Percentiles rank a stretch among this genome's conserved stretches.
phyloP scores from a whole-genome alignment of 1,284 basidiomycete species.

The Fistulina hepatica region DNA sequence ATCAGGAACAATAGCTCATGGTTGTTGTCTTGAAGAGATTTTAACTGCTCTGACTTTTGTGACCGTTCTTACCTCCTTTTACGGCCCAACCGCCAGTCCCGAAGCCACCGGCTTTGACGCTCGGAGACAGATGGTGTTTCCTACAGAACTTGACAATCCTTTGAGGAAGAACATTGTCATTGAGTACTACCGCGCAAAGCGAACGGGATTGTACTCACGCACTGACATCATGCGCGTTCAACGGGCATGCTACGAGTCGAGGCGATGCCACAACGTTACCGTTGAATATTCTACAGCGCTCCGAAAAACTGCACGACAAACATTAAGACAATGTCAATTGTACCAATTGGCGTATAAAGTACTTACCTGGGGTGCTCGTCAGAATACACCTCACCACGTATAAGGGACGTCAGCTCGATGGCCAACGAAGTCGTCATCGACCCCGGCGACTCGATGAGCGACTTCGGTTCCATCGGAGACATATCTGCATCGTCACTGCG shows the following conservation, averaged over 20 bases:
- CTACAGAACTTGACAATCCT: slow-evolving; percentile 64
- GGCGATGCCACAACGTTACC: slow-evolving; percentile 56
- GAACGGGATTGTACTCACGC: slow-evolving; percentile 33
- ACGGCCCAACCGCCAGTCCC: slow-evolving; percentile 84
- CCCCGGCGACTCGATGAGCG: background rate
- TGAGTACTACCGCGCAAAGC: slow-evolving; percentile 7
- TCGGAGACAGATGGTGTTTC: slow-evolving; percentile 58
- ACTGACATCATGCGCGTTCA: slow-evolving; percentile 67
- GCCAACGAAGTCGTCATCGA: background rate
- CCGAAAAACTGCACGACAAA: slow-evolving; percentile 38
- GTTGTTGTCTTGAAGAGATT: background rate
- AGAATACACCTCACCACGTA: slow-evolving; percentile 38
- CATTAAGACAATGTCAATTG: slow-evolving; percentile 1
- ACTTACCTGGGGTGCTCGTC: slow-evolving; percentile 33
- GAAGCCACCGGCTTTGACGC: slow-evolving; percentile 82
- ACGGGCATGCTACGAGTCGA: slow-evolving; percentile 53
- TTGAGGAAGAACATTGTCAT: slow-evolving; percentile 6
- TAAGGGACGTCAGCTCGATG: slow-evolving; percentile 30
- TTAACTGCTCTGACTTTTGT: background rate
- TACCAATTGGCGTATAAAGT: slow-evolving; percentile 1
- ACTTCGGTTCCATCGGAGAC: background rate
- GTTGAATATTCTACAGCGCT: slow-evolving; percentile 64
- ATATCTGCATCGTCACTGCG: no score
- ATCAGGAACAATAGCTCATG: background rate
- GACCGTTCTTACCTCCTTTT: slow-evolving; percentile 37